phyloP scores from a whole-genome alignment of 2,329 filamentous ascomycete genomes.

The Aspergillus sp. region DNA sequence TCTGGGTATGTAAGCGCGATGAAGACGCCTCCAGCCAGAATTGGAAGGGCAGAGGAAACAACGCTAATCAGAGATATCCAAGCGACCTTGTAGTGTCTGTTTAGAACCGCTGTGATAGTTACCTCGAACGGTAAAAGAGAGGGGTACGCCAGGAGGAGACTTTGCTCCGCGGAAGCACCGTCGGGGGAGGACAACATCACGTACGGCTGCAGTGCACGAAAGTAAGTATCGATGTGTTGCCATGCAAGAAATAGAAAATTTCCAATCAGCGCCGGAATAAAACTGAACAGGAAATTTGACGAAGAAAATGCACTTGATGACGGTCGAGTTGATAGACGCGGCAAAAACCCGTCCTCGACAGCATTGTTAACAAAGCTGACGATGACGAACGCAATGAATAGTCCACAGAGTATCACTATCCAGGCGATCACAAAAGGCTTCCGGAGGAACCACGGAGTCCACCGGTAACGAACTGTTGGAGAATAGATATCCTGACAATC shows the following conservation, averaged over 20 bases:
- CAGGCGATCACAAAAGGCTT: slow-evolving; percentile 69
- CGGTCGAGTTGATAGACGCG: slow-evolving; percentile 66
- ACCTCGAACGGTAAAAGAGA: slow-evolving; percentile 57
- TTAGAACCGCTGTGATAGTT: slow-evolving; percentile 57
- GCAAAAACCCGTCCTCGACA: slow-evolving; percentile 72
- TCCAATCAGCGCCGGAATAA: slow-evolving; percentile 63
- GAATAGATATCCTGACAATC: slow-evolving; percentile 58
- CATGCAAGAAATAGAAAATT: slow-evolving; percentile 63
- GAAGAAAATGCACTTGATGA: slow-evolving; percentile 72
- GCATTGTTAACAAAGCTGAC: slow-evolving; percentile 76
- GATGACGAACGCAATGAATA: slow-evolving; percentile 73
- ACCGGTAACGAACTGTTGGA: slow-evolving; percentile 62
- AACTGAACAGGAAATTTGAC: slow-evolving; percentile 84
- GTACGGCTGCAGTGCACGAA: slow-evolving; percentile 64
- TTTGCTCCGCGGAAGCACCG: slow-evolving; percentile 59
- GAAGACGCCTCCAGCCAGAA: slow-evolving; percentile 66
- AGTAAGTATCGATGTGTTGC: slow-evolving; percentile 64
- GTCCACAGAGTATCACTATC: slow-evolving; percentile 61
- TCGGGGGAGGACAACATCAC: slow-evolving; percentile 56
- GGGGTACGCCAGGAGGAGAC: slow-evolving; percentile 62
- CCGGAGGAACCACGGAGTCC: slow-evolving; percentile 77
- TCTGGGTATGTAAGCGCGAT: slow-evolving; percentile 62
- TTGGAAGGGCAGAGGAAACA: slow-evolving; percentile 57
- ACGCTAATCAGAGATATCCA: slow-evolving; percentile 60
- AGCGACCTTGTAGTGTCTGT: slow-evolving; percentile 63